phyloP scores from a whole-genome alignment of 495 filamentous ascomycete genomes.

The Neurospora sp. region DNA sequence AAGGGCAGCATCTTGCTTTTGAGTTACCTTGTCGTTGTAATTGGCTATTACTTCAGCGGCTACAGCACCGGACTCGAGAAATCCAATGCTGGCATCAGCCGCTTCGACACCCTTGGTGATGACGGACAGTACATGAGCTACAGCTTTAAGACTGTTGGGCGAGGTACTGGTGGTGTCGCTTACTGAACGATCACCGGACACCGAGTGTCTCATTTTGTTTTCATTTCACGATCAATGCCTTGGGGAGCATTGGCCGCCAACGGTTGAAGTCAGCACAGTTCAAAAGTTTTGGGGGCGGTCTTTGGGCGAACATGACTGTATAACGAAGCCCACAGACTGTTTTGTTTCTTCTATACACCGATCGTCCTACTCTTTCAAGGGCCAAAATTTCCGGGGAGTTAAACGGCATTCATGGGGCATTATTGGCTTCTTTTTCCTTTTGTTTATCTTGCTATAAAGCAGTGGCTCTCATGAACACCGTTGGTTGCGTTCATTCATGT shows the following conservation, averaged over 20 bases:
- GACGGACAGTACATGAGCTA: conserved; percentile 41
- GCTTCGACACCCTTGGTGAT: conserved; percentile 57
- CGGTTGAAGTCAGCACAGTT: background rate
- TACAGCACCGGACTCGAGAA: conserved; percentile 52
- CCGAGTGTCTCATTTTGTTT: background rate
- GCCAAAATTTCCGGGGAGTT: background rate
- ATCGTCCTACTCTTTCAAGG: background rate
- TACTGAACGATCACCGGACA: conserved; percentile 9
- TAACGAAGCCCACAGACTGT: background rate
- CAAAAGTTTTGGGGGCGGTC: background rate
- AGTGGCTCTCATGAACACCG: background rate
- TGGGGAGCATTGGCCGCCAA: background rate
- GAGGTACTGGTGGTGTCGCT: conserved; percentile 25
- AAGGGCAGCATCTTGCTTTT: conserved; percentile 89
- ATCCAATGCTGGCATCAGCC: conserved; percentile 47
- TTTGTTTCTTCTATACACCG: background rate
- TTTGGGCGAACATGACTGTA: background rate
- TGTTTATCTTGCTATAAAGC: background rate
- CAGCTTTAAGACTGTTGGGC: conserved; percentile 41
- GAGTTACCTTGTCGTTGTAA: conserved; percentile 83
- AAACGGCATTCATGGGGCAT: background rate
- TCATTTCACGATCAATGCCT: background rate
- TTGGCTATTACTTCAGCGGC: conserved; percentile 84
- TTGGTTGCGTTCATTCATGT: background rate
- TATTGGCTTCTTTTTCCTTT: background rate